Percentiles rank a stretch among this genome's conserved stretches.
Evolutionary conservation across 1,284 basidiomycete species (phyloP).

Genomic region (Earliella scabrosa): DNA sequence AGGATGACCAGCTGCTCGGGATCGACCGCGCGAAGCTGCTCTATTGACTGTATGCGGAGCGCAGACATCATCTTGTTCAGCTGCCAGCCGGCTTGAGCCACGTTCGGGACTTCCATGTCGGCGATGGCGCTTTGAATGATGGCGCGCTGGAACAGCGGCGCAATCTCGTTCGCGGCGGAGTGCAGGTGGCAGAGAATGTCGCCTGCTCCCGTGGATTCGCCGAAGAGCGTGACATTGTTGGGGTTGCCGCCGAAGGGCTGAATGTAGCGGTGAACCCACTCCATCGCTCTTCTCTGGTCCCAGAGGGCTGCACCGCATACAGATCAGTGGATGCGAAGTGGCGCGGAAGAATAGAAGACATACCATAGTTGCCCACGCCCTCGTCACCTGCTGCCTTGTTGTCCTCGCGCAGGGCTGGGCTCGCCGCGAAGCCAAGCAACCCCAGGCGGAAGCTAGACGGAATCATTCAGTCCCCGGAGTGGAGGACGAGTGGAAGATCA

Average conservation of each 20-base stretch:
- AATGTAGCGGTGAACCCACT: slow-evolving; percentile 73
- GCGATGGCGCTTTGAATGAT: slow-evolving; percentile 70
- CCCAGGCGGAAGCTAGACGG: slow-evolving; percentile 70
- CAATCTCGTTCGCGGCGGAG: slow-evolving; percentile 60
- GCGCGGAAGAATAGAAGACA: slow-evolving; percentile 23
- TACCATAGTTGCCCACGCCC: slow-evolving; percentile 79
- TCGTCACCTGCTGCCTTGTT: slow-evolving; percentile 64
- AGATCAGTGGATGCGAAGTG: slow-evolving; percentile 7
- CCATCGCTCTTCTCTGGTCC: slow-evolving; percentile 71
- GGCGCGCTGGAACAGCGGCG: slow-evolving; percentile 66
- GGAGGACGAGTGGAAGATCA: slow-evolving; percentile 16
- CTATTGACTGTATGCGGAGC: slow-evolving; percentile 54
- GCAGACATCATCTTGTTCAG: slow-evolving; percentile 62
- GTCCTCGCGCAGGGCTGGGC: slow-evolving; percentile 64
- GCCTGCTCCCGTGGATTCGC: slow-evolving; percentile 69
- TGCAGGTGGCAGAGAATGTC: slow-evolving; percentile 75
- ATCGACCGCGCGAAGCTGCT: slow-evolving; percentile 60
- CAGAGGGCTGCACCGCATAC: slow-evolving; percentile 52
- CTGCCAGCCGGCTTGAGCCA: slow-evolving; percentile 65
- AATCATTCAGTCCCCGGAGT: slow-evolving; percentile 21
- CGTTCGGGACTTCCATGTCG: slow-evolving; percentile 62
- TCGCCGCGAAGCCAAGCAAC: slow-evolving; percentile 72
- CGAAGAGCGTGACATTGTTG: slow-evolving; percentile 71
- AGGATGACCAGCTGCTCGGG: slow-evolving; percentile 58
- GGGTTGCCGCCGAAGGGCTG: slow-evolving; percentile 75